Conservation (phyloP, 352 stramenopile genomes). For the Phytophthora constricta region DNA sequence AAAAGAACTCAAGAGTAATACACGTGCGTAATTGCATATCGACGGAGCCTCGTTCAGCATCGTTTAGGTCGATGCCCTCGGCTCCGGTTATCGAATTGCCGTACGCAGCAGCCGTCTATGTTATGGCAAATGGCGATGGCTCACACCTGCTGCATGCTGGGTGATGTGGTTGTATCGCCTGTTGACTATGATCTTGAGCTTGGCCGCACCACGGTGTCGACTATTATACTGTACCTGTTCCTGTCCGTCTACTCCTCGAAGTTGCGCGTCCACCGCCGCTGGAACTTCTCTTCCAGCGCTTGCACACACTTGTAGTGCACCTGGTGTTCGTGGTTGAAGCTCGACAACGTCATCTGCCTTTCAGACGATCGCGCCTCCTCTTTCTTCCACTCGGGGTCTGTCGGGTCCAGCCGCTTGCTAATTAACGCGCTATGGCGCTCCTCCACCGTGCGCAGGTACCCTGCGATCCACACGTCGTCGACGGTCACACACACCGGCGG, state of each 20-base stretch:
- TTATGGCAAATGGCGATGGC: slow-evolving; percentile 1
- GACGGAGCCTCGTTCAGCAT: neutral
- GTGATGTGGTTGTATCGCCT: neutral
- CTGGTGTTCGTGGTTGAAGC: slow-evolving; percentile 82
- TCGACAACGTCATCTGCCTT: slow-evolving; percentile 76
- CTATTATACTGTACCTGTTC: slow-evolving; percentile 12
- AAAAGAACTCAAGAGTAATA: slow-evolving; percentile 32
- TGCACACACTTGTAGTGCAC: slow-evolving; percentile 87
- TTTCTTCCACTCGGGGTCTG: slow-evolving; percentile 72
- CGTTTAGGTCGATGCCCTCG: too few relatives aligned
- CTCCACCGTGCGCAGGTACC: slow-evolving; percentile 77
- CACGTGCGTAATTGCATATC: slow-evolving; percentile 22
- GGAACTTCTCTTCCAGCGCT: slow-evolving; percentile 70
- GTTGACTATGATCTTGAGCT: neutral
- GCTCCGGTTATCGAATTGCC: neutral
- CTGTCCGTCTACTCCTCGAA: slow-evolving; percentile 48
- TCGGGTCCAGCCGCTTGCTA: slow-evolving; percentile 79
- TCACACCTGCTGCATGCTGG: neutral
- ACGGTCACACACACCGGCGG: slow-evolving; percentile 76
- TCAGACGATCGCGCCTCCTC: slow-evolving; percentile 50
- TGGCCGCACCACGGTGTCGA: neutral
- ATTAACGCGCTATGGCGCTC: slow-evolving; percentile 64
- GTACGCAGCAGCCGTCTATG: slow-evolving; percentile 20
- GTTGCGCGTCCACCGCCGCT: slow-evolving; percentile 71
- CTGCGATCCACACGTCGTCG: slow-evolving; percentile 85